phyloP scores from a whole-genome alignment of 805 yeast genomes.

The Saccharomycopsis sp. region DNA sequence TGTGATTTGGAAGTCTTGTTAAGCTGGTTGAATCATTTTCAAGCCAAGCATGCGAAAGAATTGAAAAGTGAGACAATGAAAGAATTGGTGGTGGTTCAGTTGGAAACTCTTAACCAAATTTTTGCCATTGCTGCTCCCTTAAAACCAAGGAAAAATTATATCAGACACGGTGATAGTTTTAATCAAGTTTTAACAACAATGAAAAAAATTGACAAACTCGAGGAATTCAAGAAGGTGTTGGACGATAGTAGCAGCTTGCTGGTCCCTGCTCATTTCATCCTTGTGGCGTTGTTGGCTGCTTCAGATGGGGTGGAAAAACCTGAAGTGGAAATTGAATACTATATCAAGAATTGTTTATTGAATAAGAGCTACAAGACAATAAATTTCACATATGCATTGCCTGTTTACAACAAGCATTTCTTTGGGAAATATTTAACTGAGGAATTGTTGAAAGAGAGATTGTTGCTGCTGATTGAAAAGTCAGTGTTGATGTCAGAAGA shows the following conservation, averaged over 20 bases:
- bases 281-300: slow-evolving; percentile 5
- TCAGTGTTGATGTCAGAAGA: slow-evolving; percentile 77
- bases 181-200: background rate
- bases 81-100: slow-evolving; percentile 6
- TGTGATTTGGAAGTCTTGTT: slow-evolving; percentile 10
- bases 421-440: slow-evolving; percentile 36
- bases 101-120: slow-evolving; percentile 8
- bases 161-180: too few relatives aligned
- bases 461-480: slow-evolving; percentile 64
- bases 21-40: slow-evolving; percentile 9
- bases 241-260: background rate
- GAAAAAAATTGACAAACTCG: background rate
- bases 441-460: slow-evolving; percentile 30
- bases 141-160: too few relatives aligned
- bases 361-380: slow-evolving; percentile 42
- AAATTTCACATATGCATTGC: slow-evolving; percentile 30
- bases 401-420: slow-evolving; percentile 34
- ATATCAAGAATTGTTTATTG: slow-evolving; percentile 37
- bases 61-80: background rate
- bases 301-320: background rate
- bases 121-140: background rate
- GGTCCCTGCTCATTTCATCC: slow-evolving; percentile 10
- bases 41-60: background rate
- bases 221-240: background rate
- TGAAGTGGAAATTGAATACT: slow-evolving; percentile 23